phyloP scores from a whole-genome alignment of 1,139 yeast species.

The Candida dubliniensis region DNA sequence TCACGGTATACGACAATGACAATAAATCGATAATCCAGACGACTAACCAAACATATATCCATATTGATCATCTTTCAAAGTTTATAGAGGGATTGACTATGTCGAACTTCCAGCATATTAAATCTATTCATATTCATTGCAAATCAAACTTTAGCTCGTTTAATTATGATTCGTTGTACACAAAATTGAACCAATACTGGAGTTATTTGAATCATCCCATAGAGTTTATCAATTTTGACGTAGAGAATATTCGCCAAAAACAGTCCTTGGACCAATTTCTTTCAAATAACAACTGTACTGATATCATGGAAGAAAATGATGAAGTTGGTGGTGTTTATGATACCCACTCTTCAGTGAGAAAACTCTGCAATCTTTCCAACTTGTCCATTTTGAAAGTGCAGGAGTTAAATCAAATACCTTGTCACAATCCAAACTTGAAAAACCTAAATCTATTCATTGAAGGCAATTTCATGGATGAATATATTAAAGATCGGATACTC shows the following conservation, averaged over 20 bases:
- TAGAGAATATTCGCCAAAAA: slow-evolving; percentile 12
- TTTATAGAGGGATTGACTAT: slow-evolving; percentile 10
- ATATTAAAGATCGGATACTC: background rate
- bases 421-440: slow-evolving; percentile 10
- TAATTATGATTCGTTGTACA: slow-evolving; percentile 13
- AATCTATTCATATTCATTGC: slow-evolving; percentile 15
- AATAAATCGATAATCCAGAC: slow-evolving; percentile 7
- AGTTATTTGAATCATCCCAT: slow-evolving; percentile 10
- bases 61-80: slow-evolving; percentile 7
- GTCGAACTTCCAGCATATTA: slow-evolving; percentile 10
- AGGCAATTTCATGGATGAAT: slow-evolving; percentile 3
- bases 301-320: slow-evolving; percentile 15
- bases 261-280: slow-evolving; percentile 15
- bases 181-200: slow-evolving; percentile 12
- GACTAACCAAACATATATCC: slow-evolving; percentile 10
- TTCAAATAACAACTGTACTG: slow-evolving; percentile 5
- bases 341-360: background rate
- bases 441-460: slow-evolving; percentile 16
- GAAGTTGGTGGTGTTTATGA: slow-evolving; percentile 4
- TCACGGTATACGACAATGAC: slow-evolving; percentile 14
- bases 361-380: slow-evolving; percentile 12
- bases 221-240: slow-evolving; percentile 16
- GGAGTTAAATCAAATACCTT: slow-evolving; percentile 10
- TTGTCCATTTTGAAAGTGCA: slow-evolving; percentile 14
- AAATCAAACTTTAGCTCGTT: slow-evolving; percentile 14